phyloP scores from a whole-genome alignment of 306 rosid species.

The Calophaca sinica region DNA sequence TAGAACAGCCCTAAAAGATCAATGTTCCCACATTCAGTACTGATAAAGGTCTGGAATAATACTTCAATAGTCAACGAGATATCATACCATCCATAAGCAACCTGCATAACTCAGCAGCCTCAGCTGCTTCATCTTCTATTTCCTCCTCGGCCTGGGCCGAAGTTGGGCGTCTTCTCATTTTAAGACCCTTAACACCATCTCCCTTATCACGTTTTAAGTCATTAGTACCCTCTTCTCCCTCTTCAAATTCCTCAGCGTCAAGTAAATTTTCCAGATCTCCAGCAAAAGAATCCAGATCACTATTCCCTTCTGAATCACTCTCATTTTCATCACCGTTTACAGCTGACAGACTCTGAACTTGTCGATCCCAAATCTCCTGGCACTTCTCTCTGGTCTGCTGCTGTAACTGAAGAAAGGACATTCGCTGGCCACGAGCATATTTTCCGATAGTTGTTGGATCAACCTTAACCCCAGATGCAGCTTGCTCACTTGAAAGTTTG shows the following conservation, averaged over 20 bases:
- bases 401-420: conserved; percentile 98
- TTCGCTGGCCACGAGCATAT: conserved; percentile 98
- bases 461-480: conserved; percentile 94
- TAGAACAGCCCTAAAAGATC: conserved; percentile 28
- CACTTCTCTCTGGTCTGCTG: conserved; percentile 98
- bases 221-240: conserved; percentile 71
- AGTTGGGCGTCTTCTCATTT: conserved; percentile 89
- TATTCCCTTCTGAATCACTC: conserved; percentile 93
- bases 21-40: neutral
- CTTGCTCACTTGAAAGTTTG: conserved; percentile 98
- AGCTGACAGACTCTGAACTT: conserved; percentile 81
- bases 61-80: conserved; percentile 32
- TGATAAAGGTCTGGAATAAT: conserved; percentile 14
- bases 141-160: conserved; percentile 93
- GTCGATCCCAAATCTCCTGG: conserved; percentile 98
- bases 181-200: conserved; percentile 88
- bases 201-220: conserved; percentile 77
- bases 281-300: conserved; percentile 97
- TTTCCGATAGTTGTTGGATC: conserved; percentile 94
- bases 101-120: conserved; percentile 88
- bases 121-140: conserved; percentile 90
- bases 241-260: conserved; percentile 97
- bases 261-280: conserved; percentile 98
- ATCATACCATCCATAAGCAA: conserved; percentile 91
- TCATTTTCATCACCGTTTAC: conserved; percentile 83